A percentile compares a stretch with the other conserved stretches of the same genome.
Conservation (phyloP, 2,329 filamentous ascomycete genomes). For the Alternaria rosae region DNA sequence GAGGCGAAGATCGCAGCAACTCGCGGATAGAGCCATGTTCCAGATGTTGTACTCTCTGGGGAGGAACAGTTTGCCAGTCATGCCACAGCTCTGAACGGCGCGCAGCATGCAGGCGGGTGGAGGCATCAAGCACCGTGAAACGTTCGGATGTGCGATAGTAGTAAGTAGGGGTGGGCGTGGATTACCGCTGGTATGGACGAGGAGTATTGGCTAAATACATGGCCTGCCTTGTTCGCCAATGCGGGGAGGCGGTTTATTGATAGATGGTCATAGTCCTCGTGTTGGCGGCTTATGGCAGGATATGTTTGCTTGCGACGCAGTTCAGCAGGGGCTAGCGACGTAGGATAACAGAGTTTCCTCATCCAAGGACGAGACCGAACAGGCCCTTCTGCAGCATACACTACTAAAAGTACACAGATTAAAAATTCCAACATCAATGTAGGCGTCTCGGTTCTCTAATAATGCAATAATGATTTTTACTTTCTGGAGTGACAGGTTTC, state of each 20-base stretch:
- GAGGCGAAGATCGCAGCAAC: slow-evolving; percentile 17
- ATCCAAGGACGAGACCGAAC: neutral
- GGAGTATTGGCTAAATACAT: slow-evolving; percentile 20
- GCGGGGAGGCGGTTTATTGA: slow-evolving; percentile 7
- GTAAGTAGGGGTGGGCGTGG: slow-evolving; percentile 14
- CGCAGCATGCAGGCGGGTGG: slow-evolving; percentile 31
- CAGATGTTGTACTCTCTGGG: slow-evolving; percentile 16
- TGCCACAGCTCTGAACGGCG: slow-evolving; percentile 1
- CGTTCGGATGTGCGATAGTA: slow-evolving; percentile 23
- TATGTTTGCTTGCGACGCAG: slow-evolving; percentile 5
- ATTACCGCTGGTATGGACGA: slow-evolving; percentile 9
- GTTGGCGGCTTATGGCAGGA: slow-evolving; percentile 1
- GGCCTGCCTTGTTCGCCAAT: slow-evolving; percentile 1
- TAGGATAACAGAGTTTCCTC: neutral
- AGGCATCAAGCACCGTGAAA: slow-evolving; percentile 36
- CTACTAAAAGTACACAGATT: slow-evolving; percentile 1
- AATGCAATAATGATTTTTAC: neutral
- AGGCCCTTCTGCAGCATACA: neutral
- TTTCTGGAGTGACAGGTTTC: neutral
- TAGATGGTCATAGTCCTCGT: slow-evolving; percentile 8
- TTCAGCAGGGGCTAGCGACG: neutral
- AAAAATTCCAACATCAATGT: neutral
- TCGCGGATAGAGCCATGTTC: slow-evolving; percentile 23
- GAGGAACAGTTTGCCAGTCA: neutral
- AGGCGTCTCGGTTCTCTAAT: neutral